These are phyloP conservation scores for Aspergillaceae sp. DNA, from an alignment of 2,329 filamentous ascomycete species.

Conservation along the genomic window DNA sequence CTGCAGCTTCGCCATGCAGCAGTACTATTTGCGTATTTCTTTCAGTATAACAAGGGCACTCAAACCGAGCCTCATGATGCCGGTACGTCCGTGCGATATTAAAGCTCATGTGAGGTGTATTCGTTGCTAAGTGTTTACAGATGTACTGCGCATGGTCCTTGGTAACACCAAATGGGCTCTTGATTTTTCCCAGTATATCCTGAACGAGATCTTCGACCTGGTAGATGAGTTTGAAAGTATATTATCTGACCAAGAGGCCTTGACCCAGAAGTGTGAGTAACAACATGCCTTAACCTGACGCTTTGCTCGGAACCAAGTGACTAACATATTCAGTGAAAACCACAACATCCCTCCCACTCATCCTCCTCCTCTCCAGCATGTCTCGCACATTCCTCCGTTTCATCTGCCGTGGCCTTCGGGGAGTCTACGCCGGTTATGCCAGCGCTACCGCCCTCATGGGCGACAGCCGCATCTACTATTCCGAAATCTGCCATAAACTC, in stretches of 20 bases:
- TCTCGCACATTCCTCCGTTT: constrained; percentile 64
- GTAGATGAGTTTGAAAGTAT: constrained; percentile 31
- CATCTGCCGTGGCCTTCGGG: constrained; percentile 55
- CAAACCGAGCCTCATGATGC: constrained; percentile 46
- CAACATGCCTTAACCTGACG: background rate
- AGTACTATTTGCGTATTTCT: constrained; percentile 57
- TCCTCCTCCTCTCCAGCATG: constrained; percentile 63
- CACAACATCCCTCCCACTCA: constrained; percentile 32
- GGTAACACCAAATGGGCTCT: constrained; percentile 73
- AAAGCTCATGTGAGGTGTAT: too few relatives aligned
- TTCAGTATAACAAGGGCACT: constrained; percentile 53
- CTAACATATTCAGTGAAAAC: constrained; percentile 24
- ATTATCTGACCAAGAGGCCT: constrained; percentile 25
- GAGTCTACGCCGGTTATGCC: constrained; percentile 41
- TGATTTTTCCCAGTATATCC: constrained; percentile 51
- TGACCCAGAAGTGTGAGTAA: constrained; percentile 28
- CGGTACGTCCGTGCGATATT: constrained; percentile 31
- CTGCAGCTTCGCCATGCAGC: constrained; percentile 64
- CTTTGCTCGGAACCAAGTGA: background rate
- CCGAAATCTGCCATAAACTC: constrained; percentile 47
- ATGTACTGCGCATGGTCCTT: constrained; percentile 62
- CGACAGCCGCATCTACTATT: constrained; percentile 37
- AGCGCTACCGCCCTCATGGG: constrained; percentile 32
- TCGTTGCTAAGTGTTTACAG: constrained; percentile 30
- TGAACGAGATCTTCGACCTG: constrained; percentile 45